Evolutionary conservation across 1,284 basidiomycete genomes (phyloP), one percentile per base, ranked within the genome.

Genomic region (Meira miltonrushii): DNA sequence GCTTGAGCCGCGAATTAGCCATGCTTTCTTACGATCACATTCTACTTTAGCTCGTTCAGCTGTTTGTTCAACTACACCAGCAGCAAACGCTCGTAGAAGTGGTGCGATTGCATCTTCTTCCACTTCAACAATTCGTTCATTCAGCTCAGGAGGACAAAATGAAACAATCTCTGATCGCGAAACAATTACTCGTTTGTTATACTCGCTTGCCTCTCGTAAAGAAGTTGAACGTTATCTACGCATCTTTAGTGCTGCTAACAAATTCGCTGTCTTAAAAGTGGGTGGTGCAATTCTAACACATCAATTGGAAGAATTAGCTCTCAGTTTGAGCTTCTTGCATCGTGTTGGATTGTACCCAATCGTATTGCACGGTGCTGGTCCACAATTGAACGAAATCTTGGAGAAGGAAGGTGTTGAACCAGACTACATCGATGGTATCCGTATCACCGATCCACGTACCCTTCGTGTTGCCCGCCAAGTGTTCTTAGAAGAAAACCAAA

Each of bases 211-310:
- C 25, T 78, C 75, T 47, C 71, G 75, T 57, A 75, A 74, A 54
- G 75, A 78, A 64, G 75, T 78, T 53, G 75, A 78, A 65, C 59
- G 75, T 23, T 78, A 78, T 59, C 64, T 78, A n/a, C 75, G 75
- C 62, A 78, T 78, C 65, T 78, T 78, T 57, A 67, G 65, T 28
- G 66, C 75, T 7, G 75, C 75, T 17, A 74, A 73, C 72, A 78
- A 71, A 62, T 78, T 78, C 54, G 75, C 75, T 54, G 75, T 78
- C 54, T 66, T 78, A 66, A 78, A 78, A 65, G 75, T 78, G 21
- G 75, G 75, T 39, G 75, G 75, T 40, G 75, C 75, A 33, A 78
- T 78, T 54, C 65, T 78, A 48, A 77, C 75, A 41, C 69, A 78
- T 53, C 68, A 78, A 68, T 70, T 78, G 25, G 75, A 78, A 50